Conservation (phyloP, 371 early-diverging fungal genomes). For the Mortierella sp. region DNA sequence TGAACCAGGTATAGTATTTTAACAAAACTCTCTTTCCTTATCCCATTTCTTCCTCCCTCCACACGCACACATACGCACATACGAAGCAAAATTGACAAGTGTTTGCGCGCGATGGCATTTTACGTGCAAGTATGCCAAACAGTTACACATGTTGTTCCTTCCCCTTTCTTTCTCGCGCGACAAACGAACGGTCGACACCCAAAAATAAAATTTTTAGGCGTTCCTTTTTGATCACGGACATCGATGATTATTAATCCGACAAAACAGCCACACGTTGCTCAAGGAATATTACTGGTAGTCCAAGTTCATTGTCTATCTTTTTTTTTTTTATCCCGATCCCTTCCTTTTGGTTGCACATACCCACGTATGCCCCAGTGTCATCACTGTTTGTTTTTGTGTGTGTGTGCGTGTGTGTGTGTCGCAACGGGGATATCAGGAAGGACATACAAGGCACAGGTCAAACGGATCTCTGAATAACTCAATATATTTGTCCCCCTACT, state of each 20-base stretch:
- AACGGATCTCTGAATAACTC: no score
- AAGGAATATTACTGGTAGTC: no score
- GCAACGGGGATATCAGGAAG: background rate
- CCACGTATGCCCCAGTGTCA: background rate
- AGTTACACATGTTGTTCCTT: no score
- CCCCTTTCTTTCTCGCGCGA: no score
- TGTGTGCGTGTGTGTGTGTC: background rate
- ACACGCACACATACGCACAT: background rate
- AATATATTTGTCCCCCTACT: background rate
- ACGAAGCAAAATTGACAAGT: no score
- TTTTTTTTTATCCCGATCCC: no score
- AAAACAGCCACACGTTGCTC: no score
- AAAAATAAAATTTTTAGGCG: no score
- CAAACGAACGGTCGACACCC: no score
- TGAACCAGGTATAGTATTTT: conserved; percentile 39
- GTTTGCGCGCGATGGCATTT: background rate
- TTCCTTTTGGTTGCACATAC: background rate
- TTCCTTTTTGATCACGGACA: no score
- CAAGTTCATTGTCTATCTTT: no score
- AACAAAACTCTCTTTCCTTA: background rate
- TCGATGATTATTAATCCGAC: no score
- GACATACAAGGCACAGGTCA: background rate
- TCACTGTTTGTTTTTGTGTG: background rate
- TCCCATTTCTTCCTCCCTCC: background rate
- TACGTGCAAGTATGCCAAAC: background rate